Evolutionary conservation across 176 grass and related monocot genomes (phyloP).

Genomic region (Oryza coarctata): DNA sequence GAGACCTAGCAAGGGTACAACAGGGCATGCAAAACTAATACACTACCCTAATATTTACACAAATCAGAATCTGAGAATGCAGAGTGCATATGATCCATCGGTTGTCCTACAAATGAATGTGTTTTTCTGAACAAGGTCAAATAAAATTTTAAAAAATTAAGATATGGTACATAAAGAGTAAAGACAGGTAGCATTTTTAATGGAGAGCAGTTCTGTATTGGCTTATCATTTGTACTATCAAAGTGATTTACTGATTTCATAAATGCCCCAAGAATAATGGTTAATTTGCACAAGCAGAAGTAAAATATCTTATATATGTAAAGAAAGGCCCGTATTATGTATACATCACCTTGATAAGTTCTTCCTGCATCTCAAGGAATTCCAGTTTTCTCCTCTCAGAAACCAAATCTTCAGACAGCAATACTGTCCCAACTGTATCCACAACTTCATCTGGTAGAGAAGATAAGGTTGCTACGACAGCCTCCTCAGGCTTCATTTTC

Average conservation of each 20-base stretch:
- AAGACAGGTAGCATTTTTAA: neutral
- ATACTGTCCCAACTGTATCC: conserved; percentile 91
- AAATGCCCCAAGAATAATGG: conserved; percentile 11
- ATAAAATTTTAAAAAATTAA: neutral
- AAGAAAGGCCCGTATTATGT: neutral
- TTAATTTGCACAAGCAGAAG: conserved; percentile 16
- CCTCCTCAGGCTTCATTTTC: conserved; percentile 96
- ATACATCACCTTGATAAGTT: conserved; percentile 91
- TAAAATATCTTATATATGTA: conserved; percentile 16
- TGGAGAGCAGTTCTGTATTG: conserved; percentile 6
- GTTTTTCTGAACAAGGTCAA: conserved; percentile 20
- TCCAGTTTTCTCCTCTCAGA: conserved; percentile 92
- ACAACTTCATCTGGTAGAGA: conserved; percentile 99
- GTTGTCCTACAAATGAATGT: neutral
- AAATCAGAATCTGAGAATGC: conserved; percentile 4
- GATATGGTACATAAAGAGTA: neutral
- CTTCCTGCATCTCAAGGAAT: conserved; percentile 99
- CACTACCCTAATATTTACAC: neutral
- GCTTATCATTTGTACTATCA: conserved; percentile 1
- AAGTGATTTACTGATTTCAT: neutral
- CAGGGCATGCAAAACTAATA: neutral
- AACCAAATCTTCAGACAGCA: conserved; percentile 97
- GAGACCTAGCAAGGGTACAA: conserved; percentile 2
- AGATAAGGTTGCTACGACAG: conserved; percentile 97
- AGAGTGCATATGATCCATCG: conserved; percentile 1